Evolutionary conservation across 306 rosid species (phyloP), one percentile per base, ranked within the genome.

Genomic region (Corylus heterophylla): DNA sequence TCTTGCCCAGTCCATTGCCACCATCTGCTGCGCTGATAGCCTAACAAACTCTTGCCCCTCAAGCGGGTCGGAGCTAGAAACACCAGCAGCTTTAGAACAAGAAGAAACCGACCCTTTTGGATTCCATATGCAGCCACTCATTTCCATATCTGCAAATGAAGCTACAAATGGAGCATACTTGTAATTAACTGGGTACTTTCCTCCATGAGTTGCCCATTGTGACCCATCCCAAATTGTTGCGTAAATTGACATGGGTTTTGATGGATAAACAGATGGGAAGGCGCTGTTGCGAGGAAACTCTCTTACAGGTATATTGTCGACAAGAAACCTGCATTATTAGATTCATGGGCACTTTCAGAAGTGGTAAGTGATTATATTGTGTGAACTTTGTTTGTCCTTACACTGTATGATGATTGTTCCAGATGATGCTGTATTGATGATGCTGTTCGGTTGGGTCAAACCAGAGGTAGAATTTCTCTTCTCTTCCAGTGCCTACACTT

Each of bases 211-310:
- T 54, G 98, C 98, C 98, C 98, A 95, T 10, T 91, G 77, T 80
- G 98, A 95, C 2, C 89, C 98, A 83, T 95, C 98, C 98, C 98
- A 95, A 86, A 95, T 92, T 64, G 98, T 95, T 17, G 94, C 93
- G 71, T 77, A 89, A 9, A 95, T 78, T 13, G 98, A 89, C 98
- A 95, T 95, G 5, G 98, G 93, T 66, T 95, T 95, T 76, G 86
- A 89, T 74, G 98, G 97, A 69, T 81, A 94, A 27, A 87, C 69
- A 1, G 86, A 81, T 20, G 91, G 74, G 68, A 79, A 58, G 54
- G 82, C 76, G 22, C 12, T 83, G 77, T 80, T 87, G 66, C 88
- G 90, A 29, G 29, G 63, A 80, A 91, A 88, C 85, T 95, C 98
- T 50, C 98, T 90, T 49, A 95, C 86, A 10, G 98, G 98, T 74